Base-by-base conservation (phyloP, 208 protist genomes). In the Sergeia podlipaevii region DNA sequence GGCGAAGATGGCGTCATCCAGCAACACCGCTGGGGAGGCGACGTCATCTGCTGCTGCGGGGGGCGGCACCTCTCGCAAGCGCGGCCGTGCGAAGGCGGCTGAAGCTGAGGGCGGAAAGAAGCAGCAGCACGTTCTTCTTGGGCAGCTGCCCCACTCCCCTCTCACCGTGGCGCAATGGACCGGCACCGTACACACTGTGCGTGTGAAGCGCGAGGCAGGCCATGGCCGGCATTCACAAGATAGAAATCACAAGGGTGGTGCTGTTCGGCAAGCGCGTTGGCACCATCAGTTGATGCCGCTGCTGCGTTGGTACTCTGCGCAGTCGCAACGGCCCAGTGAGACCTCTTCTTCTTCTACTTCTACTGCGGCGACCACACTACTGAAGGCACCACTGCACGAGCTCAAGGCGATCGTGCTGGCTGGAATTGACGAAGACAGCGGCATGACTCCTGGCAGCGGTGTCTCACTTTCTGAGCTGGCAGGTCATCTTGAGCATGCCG, bases 401-500 rank as follows among this genome's bases (percentile, higher is more conserved):
- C 63, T 77, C 24, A 34, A 58, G 1, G 3, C 29, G 33, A 33
- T 81, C 23, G 69, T 81, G 6, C 33, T 77, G 43, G 61, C 69
- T 0, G 69, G 74, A 37, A 41, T 62, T 20, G 52, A 64, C n/a
- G 43, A 55, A 17, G 53, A 61, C 11, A 15, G 15, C 23, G 69
- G 55, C 38, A 47, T 56, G 42, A 54, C 59, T 4, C 49, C 59
- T 13, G 15, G 42, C 30, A 15, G 28, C 27, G n/a, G 17, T 30
- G 6, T 75, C 41, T 54, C 53, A 21, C 60, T 66, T 27, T 63
- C 60, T 6, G 48, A 77, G 32, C 62, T 91, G 28, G 84, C 73
- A 7, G 80, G 79, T 1, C 45, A 68, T 27, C 70, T 94, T 34
- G 81, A 89, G 60, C 81, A 79, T 43, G 66, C 63, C 28, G 77